Evolutionary conservation across 148 eudicot genomes (phyloP).

Genomic region (Heliamphora exappendiculata): DNA sequence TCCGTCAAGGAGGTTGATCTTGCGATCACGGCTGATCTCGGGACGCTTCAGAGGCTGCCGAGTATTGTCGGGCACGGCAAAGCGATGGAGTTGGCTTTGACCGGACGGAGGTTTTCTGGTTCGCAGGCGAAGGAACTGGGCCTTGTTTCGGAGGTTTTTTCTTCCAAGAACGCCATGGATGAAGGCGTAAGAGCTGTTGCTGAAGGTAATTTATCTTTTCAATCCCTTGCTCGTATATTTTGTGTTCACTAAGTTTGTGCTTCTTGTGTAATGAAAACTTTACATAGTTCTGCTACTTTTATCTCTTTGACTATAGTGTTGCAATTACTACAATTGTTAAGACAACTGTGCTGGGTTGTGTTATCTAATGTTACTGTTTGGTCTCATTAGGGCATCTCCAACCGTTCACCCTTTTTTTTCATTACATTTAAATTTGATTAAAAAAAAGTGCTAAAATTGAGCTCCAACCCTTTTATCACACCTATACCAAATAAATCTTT

Average conservation of each 20-base stretch:
- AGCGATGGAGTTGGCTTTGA: slow-evolving; percentile 81
- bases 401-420: no score
- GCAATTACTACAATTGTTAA: background rate
- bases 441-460: no score
- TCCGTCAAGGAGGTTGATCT: slow-evolving; percentile 91
- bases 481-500: no score
- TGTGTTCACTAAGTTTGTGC: background rate
- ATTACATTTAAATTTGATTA: no score
- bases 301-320: background rate
- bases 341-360: background rate
- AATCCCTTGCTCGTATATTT: background rate
- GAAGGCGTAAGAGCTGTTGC: slow-evolving; percentile 48
- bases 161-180: slow-evolving; percentile 42
- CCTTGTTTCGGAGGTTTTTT: slow-evolving; percentile 55
- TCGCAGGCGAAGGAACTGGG: slow-evolving; percentile 66
- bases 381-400: no score
- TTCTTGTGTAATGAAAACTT: background rate
- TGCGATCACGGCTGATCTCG: slow-evolving; percentile 82
- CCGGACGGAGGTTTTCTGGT: slow-evolving; percentile 59
- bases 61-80: slow-evolving; percentile 66
- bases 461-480: no score
- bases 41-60: slow-evolving; percentile 92
- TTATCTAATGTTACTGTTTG: background rate
- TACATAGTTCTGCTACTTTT: background rate
- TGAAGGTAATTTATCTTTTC: slow-evolving; percentile 35